Base-by-base conservation (phyloP, 306 rosid genomes). In the Hippophae rhamnoides region DNA sequence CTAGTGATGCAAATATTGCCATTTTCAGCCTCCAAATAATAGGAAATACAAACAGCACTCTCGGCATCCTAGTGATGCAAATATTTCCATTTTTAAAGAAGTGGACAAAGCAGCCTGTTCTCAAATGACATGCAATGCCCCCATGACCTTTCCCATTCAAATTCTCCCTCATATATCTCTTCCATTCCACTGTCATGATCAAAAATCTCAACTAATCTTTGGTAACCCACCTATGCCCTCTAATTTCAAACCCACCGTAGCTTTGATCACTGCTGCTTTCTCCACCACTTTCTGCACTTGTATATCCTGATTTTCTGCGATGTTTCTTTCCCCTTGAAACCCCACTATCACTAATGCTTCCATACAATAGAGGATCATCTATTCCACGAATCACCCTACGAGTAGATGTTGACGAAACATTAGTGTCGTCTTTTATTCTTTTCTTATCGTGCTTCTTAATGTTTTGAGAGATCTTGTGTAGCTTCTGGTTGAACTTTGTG, bases 271-370 rank as follows among this genome's bases (percentile, higher is more conserved):
- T 84, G 69, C 98, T 85, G 69, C 97, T 88, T 79, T 93, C 97
- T 54, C 97, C 99, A 0, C 99, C 97, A 44, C 97, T 88, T 81
- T 93, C 99, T 18, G 79, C 97, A 74, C 99, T 86, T 2, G 82
- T 59, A 67, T 75, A 67, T 68, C 85, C 97, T 40, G 96, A 78
- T 79, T 93, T 82, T 42, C 69, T 67, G 47, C 89, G 90, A 62
- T 93, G 89, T 80, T 84, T 93, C 86, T 89, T 93, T 44, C 59
- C 89, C 84, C 79, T 78, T 1, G 63, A 27, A 47, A 86, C 72
- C 18, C 80, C 85, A 69, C 99, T 80, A 61, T 93, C 99, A 10
- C 99, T 93, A 55, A 74, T 45, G 68, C 95, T 88, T 60, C 99
- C 99, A 57, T 67, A 73, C 83, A 93, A 73, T 38, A 88, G 86